Conservation (phyloP, 495 filamentous ascomycete genomes). For the Trypethelium eluteriae region DNA sequence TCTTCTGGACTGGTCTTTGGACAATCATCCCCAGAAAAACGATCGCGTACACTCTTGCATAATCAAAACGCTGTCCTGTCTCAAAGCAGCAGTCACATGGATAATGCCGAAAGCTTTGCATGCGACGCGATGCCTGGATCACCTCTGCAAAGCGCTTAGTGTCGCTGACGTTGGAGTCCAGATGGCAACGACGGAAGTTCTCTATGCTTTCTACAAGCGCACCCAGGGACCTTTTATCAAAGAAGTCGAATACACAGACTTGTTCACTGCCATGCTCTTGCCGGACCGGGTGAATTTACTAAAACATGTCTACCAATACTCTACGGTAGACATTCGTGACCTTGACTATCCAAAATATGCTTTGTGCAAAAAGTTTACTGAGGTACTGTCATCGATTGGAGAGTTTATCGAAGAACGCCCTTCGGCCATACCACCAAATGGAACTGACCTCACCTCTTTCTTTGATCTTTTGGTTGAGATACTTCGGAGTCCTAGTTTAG, state of each 20-base stretch:
- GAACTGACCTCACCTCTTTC: slow-evolving; percentile 64
- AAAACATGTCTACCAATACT: slow-evolving; percentile 72
- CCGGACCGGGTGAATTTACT: slow-evolving; percentile 63
- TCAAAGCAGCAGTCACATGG: slow-evolving; percentile 76
- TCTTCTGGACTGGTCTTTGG: slow-evolving; percentile 58
- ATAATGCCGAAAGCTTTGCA: slow-evolving; percentile 72
- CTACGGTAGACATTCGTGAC: slow-evolving; percentile 65
- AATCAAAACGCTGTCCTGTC: slow-evolving; percentile 62
- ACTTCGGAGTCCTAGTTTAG: slow-evolving; percentile 75
- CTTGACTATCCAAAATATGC: slow-evolving; percentile 87
- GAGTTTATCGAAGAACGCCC: slow-evolving; percentile 74
- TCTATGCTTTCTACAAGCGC: slow-evolving; percentile 74
- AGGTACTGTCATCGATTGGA: slow-evolving; percentile 79
- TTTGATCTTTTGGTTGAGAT: slow-evolving; percentile 71
- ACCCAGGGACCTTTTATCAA: slow-evolving; percentile 47
- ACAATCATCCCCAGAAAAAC: slow-evolving; percentile 49
- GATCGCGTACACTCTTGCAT: slow-evolving; percentile 58
- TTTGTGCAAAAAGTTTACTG: slow-evolving; percentile 85
- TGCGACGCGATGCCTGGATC: slow-evolving; percentile 58
- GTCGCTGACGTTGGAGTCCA: slow-evolving; percentile 65
- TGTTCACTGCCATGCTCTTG: slow-evolving; percentile 73
- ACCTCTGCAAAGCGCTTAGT: slow-evolving; percentile 67
- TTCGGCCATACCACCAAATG: slow-evolving; percentile 45
- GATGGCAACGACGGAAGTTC: slow-evolving; percentile 71
- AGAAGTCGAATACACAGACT: slow-evolving; percentile 67